Base-by-base conservation (phyloP, 2,329 filamentous ascomycete genomes). In the Hymenoscyphus scutula region DNA sequence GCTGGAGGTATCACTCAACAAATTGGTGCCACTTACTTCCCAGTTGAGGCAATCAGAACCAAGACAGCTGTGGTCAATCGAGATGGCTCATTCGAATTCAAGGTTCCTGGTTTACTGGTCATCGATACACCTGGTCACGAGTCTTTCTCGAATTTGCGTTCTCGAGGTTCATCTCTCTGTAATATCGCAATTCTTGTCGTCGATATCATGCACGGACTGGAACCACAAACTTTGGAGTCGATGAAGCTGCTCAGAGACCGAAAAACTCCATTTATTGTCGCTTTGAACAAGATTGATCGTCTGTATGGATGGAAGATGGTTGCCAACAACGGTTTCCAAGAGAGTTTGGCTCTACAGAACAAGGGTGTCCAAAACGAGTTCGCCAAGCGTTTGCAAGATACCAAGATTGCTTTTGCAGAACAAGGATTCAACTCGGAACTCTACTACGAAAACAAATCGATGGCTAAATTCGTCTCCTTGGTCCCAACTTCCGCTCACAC, bases 61-160 rank as follows among this genome's bases (percentile, higher is more conserved):
- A 99, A 99, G 85, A 97, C 92, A 17, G 85, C 87, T 23, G 94
- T 98, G 17, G 90, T 99, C 74, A 99, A 99, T 82, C 84, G 86
- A 73, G 92, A 99, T 74, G 88, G 89, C 72, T 84, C 84, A 61
- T 97, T 99, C 76, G 91, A 97, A 66, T 96, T 97, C 85, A 99
- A 97, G 81, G 91, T 99, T 25, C 96, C 95, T 53, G 95, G 95
- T 84, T 86, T 99, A 61, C 81, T 99, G 69, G 88, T 99, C 73
- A 99, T 99, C 74, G 95, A 99, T 79, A 99, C 95, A 0, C 96
- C 95, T 73, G 95, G 95, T 81, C 95, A 99, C 92, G 95, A 99
- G 86, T 99, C 95, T 73, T 99, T 99, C 86, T 97, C 94, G 67
- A 99, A 99, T 79, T 80, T 99, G 68, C 90, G 96, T 74, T 97